Base-by-base conservation (phyloP, 257 asterid species). In the Cordia subcordata region DNA sequence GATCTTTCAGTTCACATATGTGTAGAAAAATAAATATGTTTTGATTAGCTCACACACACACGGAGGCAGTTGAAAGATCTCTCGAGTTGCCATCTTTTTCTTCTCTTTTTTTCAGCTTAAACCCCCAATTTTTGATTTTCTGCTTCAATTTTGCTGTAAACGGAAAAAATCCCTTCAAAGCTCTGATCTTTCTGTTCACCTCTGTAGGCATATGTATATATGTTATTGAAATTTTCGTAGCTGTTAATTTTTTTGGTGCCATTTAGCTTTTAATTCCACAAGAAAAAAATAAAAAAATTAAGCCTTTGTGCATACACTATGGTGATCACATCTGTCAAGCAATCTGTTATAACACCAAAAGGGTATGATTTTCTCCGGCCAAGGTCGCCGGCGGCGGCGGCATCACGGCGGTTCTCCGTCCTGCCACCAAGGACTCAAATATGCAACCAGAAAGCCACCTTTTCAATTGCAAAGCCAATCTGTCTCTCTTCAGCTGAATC, bases 341-440 rank as follows among this genome's bases (percentile, higher is more conserved):
- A 52, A 52, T 52, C 33, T 52, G 33, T 33, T 19, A 19, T 19
- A 18, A 52, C 56, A 6, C 56, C 56, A 52, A 52, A 52, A 52
- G 56, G 35, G 32, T 5, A 18, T 52, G 12, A 23, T 22, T 52
- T 52, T 18, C 35, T 42, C 47, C 47, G 47, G 47, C 12, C 12
- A 42, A 14, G 47, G 47, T 42, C 13, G 13, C 56, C 56, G 16
- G 20, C 53, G n/a, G 0, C 18, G 9, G 18, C 19, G 19, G 32
- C 55, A 8, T 27, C 35, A 52, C 33, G 56, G 35, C 56, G n/a
- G 56, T 19, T 52, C 27, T 19, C 37, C 37, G 14, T 19, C n/a
- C 1, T 52, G 17, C 32, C n/a, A 13, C 56, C 37, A 22, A 21
- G 2, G 11, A 15, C 13, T 1, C 35, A 22, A 18, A 19, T 18